Evolutionary conservation across 2,329 filamentous ascomycete genomes (phyloP).

Genomic region (Microthyrium microscopicum): DNA sequence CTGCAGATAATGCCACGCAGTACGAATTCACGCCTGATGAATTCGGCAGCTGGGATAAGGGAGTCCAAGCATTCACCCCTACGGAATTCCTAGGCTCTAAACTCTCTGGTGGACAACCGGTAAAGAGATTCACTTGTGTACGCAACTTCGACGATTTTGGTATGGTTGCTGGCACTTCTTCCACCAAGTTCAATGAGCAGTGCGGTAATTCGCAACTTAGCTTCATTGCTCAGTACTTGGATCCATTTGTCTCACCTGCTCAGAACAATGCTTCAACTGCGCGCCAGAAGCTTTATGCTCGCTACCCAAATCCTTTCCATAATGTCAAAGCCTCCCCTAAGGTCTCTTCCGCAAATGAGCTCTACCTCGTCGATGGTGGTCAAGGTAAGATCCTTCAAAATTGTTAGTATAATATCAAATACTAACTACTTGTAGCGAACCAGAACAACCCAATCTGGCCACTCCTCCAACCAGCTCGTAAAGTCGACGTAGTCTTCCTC

Average conservation of each 20-base stretch:
- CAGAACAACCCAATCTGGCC: constrained; percentile 38
- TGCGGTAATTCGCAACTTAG: constrained; percentile 12
- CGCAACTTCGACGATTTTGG: constrained; percentile 32
- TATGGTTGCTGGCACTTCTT: constrained; percentile 29
- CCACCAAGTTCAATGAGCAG: constrained; percentile 23
- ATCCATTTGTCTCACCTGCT: constrained; percentile 16
- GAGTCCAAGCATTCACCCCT: constrained; percentile 41
- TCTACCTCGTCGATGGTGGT: constrained; percentile 36
- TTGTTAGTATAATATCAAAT: not conserved
- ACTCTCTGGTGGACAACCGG: constrained; percentile 33
- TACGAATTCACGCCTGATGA: constrained; percentile 53
- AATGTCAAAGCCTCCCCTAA: constrained; percentile 29
- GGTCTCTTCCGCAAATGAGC: constrained; percentile 19
- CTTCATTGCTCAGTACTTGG: constrained; percentile 11
- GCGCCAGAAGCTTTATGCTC: constrained; percentile 26
- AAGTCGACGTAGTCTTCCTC: constrained; percentile 47
- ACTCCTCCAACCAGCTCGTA: constrained; percentile 32
- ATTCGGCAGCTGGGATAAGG: constrained; percentile 46
- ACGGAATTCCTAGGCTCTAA: constrained; percentile 44
- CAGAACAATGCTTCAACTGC: constrained; percentile 15
- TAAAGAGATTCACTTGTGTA: constrained; percentile 25
- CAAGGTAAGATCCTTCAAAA: not conserved
- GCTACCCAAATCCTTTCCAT: constrained; percentile 46
- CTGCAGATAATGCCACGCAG: constrained; percentile 36
- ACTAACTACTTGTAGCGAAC: constrained; percentile 17